These are phyloP conservation scores for Flaveria robusta DNA, from an alignment of 129 eudicot species.

Conservation along the genomic window DNA sequence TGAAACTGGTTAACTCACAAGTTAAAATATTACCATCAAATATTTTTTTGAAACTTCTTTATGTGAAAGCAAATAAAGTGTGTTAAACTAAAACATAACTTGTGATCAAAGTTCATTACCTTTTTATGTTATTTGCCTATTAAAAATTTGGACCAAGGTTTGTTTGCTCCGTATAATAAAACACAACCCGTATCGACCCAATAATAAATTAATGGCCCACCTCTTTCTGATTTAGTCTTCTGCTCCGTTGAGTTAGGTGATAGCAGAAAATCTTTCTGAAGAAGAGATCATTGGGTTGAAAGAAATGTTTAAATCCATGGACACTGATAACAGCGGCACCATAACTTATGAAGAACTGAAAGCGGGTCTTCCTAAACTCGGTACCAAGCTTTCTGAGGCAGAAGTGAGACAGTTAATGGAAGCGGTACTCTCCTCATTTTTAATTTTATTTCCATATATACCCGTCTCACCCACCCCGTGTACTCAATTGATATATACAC, in stretches of 20 bases:
- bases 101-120: conserved; percentile 8
- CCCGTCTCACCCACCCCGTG: conserved; percentile 17
- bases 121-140: neutral
- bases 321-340: conserved; percentile 91
- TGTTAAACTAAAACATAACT: neutral
- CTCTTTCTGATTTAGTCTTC: conserved; percentile 30
- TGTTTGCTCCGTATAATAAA: neutral
- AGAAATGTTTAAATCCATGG: conserved; percentile 96
- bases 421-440: conserved; percentile 55
- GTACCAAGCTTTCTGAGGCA: conserved; percentile 88
- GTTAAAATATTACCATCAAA: too few relatives aligned
- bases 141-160: neutral
- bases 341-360: conserved; percentile 90
- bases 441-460: neutral
- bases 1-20: too few relatives aligned
- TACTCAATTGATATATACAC: neutral
- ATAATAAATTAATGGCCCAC: neutral
- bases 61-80: conserved; percentile 12
- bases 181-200: neutral
- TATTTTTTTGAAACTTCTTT: neutral
- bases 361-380: conserved; percentile 89
- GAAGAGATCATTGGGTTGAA: conserved; percentile 94
- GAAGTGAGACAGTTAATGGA: conserved; percentile 96
- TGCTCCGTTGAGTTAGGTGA: conserved; percentile 52
- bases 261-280: conserved; percentile 94